Conservation (phyloP, 306 rosid species). For the Vigna angularis region DNA sequence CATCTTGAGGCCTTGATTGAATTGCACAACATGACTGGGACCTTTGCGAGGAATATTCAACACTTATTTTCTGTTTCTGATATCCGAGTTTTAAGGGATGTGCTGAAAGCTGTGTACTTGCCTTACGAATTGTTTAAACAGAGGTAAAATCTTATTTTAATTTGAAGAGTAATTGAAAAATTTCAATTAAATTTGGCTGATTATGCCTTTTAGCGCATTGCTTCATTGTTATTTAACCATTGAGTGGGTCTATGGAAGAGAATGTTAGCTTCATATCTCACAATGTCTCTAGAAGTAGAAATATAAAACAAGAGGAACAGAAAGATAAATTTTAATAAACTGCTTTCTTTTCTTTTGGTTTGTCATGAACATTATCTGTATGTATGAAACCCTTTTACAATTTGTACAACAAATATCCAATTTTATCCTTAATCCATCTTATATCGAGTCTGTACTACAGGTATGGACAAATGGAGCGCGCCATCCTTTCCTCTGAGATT, state of each 20-base stretch:
- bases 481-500: conserved; percentile 93
- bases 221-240: conserved; percentile 11
- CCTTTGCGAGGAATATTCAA: conserved; percentile 95
- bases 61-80: conserved; percentile 92
- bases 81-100: conserved; percentile 71
- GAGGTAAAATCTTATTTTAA: conserved; percentile 60
- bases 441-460: conserved; percentile 52
- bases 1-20: conserved; percentile 93
- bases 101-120: conserved; percentile 78
- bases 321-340: neutral
- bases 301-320: neutral
- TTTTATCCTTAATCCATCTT: conserved; percentile 45
- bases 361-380: conserved; percentile 6
- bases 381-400: neutral
- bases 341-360: conserved; percentile 25
- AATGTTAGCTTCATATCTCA: conserved; percentile 32
- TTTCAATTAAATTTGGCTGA: conserved; percentile 18
- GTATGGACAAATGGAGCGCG: conserved; percentile 99
- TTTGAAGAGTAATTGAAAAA: neutral
- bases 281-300: neutral
- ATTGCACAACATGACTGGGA: conserved; percentile 88
- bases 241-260: conserved; percentile 13
- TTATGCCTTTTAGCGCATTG: conserved; percentile 12
- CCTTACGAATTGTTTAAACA: conserved; percentile 94
- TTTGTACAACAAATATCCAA: conserved; percentile 23